Base-by-base conservation (phyloP, 2,329 filamentous ascomycete genomes). In the Colletotrichum spaethianum region DNA sequence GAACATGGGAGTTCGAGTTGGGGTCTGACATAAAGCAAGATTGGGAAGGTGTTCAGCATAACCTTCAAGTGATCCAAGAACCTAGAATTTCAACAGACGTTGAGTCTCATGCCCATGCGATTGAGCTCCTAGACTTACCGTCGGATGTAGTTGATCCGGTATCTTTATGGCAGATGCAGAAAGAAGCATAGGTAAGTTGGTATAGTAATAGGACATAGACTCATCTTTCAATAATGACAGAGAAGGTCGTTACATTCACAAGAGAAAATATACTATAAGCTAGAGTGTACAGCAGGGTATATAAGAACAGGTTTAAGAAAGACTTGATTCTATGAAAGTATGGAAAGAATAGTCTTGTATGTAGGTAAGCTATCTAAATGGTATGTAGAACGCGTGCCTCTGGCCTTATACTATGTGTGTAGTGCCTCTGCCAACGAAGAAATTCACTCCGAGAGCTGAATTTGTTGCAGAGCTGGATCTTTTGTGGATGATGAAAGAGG, bases 21-120 rank as follows among this genome's bases (percentile, higher is more conserved):
- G 20, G 33, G 6, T 14, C 23, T 20, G 20, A 4, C 14, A 60
- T 57, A 14, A 31, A 50, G 3, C 16, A 18, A 5, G 4, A 20
- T 28, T 63, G 66, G 50, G n/a, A 64, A 28, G 55, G n/a, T 31
- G 66, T 64, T 57, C 62, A 28, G 44, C 44, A 66, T 44, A 28
- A 50, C 31, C 67, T 69, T 28, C 33, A 36, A 28, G 16, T 69
- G 23, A 3, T 8, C 1, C 40, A 9, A 44, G 67, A 65, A 23
- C 52, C 52, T 52, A 7, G 11, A 1, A 69, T 69, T n/a, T 40
- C 20, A 26, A 20, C 33, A 59, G 42, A 20, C 9, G n/a, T 59
- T 33, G 42, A 36, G 42, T 65, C 67, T 65, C 67, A 59, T 28
- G 26, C 52, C 33, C 50, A 65, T 44, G 52, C 61, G 16, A 53